These are phyloP conservation scores for Cystobasidiaceae sp. DNA, from an alignment of 1,284 basidiomycete species.

Conservation along the genomic window DNA sequence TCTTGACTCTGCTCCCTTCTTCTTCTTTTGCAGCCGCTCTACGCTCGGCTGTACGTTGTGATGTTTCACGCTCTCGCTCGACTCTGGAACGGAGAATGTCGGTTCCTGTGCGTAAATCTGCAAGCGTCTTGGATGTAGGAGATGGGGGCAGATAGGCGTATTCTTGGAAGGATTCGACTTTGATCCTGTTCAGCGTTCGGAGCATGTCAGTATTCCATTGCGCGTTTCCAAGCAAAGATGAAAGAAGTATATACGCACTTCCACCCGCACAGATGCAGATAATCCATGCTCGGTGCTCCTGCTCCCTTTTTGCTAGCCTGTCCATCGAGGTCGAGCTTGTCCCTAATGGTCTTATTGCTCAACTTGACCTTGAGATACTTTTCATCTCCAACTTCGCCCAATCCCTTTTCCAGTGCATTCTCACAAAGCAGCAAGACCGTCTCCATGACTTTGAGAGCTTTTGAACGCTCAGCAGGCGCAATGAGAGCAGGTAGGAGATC, in stretches of 20 bases:
- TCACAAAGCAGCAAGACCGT: slow-evolving; percentile 1
- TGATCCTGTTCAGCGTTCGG: background rate
- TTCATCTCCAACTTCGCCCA: background rate
- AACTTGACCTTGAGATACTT: slow-evolving; percentile 30
- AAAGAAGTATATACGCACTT: slow-evolving; percentile 1
- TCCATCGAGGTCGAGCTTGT: slow-evolving; percentile 11
- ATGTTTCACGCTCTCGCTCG: background rate
- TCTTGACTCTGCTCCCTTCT: slow-evolving; percentile 7
- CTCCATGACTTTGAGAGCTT: slow-evolving; percentile 3
- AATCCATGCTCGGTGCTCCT: slow-evolving; percentile 12
- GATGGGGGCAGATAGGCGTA: slow-evolving; percentile 2
- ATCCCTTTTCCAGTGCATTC: slow-evolving; percentile 16
- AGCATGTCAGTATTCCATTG: background rate
- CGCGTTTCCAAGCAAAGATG: too few relatives aligned
- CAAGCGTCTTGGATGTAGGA: background rate
- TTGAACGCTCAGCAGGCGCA: background rate
- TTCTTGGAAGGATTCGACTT: slow-evolving; percentile 19
- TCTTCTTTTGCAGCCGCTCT: slow-evolving; percentile 7
- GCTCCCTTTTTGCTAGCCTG: background rate
- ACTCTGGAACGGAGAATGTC: background rate
- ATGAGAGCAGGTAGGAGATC: slow-evolving; percentile 6
- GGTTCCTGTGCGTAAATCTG: slow-evolving; percentile 8
- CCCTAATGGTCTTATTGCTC: slow-evolving; percentile 11
- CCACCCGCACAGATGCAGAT: slow-evolving; percentile 24
- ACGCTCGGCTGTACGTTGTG: background rate